phyloP scores from a whole-genome alignment of 176 grass and related monocot genomes.

The Tuctoria greenei region DNA sequence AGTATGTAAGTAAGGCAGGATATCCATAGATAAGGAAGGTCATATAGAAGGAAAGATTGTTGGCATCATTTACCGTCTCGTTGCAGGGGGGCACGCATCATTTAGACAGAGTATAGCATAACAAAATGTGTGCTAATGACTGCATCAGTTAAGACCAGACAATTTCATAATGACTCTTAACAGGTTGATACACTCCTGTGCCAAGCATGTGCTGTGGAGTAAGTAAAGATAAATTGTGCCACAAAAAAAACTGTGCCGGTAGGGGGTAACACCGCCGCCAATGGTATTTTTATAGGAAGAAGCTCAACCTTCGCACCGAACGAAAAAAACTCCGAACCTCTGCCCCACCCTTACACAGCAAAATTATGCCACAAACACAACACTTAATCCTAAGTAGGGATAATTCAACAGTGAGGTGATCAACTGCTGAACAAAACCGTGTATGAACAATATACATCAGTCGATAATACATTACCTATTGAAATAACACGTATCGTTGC shows the following conservation, averaged over 20 bases:
- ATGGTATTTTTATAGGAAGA: too few relatives aligned
- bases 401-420: conserved; percentile 7
- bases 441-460: conserved; percentile 28
- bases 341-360: too few relatives aligned
- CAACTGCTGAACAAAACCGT: neutral
- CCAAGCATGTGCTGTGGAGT: conserved; percentile 16
- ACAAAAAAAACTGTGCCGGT: neutral
- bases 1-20: too few relatives aligned
- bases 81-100: too few relatives aligned
- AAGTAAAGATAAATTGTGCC: conserved; percentile 6
- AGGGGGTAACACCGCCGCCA: too few relatives aligned
- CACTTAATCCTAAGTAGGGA: conserved; percentile 1
- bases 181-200: neutral
- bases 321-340: too few relatives aligned
- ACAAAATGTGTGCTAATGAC: neutral
- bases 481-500: conserved; percentile 74
- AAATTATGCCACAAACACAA: conserved; percentile 5
- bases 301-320: too few relatives aligned
- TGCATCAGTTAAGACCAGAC: neutral
- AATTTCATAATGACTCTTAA: conserved; percentile 6
- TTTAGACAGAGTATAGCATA: neutral
- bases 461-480: conserved; percentile 52
- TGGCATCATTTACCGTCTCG: too few relatives aligned
- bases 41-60: too few relatives aligned
- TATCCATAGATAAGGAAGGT: too few relatives aligned